Conservation (phyloP, 2,329 filamentous ascomycete species). For the Nakataea oryzae region DNA sequence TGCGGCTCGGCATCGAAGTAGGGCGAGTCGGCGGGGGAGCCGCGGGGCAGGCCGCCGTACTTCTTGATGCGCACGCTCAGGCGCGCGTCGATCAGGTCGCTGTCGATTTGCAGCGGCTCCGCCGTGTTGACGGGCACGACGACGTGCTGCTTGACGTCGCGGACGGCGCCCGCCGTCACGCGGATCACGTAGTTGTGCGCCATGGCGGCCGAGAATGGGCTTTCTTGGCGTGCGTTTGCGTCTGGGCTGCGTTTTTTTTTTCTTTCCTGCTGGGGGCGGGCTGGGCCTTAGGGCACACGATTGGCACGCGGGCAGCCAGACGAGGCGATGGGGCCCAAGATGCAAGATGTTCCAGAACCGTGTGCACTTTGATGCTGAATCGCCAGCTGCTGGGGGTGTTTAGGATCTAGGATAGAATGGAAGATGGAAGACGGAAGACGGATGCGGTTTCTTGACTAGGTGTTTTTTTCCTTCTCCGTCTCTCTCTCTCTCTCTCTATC, state of each 20-base stretch:
- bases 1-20: slow-evolving; percentile 72
- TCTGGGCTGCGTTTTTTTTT: neutral
- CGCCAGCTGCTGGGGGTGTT: neutral
- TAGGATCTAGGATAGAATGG: neutral
- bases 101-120: slow-evolving; percentile 50
- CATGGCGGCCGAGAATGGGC: slow-evolving; percentile 27
- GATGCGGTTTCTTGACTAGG: neutral
- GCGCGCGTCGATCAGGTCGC: slow-evolving; percentile 51
- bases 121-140: slow-evolving; percentile 66
- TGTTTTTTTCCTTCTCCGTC: too few relatives aligned
- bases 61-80: slow-evolving; percentile 65
- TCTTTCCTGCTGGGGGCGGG: neutral
- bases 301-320: too few relatives aligned
- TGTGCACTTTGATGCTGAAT: neutral
- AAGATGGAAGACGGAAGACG: too few relatives aligned
- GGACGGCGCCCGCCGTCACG: slow-evolving; percentile 71
- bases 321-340: neutral
- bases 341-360: neutral
- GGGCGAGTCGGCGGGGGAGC: slow-evolving; percentile 57
- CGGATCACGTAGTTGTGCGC: slow-evolving; percentile 67
- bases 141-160: slow-evolving; percentile 63
- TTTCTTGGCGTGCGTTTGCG: neutral
- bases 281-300: neutral
- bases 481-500: too few relatives aligned
- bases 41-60: slow-evolving; percentile 58